These are phyloP conservation scores for Populus hybrid DNA, from an alignment of 441 rosid genomes.

Conservation along the genomic window DNA sequence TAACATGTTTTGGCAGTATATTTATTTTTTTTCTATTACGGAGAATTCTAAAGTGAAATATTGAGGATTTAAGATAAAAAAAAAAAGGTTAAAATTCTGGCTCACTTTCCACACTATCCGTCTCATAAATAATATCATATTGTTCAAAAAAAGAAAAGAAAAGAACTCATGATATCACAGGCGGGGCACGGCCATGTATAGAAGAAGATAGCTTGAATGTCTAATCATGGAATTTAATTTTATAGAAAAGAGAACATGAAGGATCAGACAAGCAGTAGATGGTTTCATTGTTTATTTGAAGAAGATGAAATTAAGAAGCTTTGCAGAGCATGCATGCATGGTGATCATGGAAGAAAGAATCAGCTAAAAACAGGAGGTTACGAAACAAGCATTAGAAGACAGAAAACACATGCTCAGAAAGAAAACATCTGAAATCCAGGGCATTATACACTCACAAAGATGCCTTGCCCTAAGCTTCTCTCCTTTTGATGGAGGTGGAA, in stretches of 20 bases:
- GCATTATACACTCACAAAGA: neutral
- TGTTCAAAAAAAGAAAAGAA: too few species aligned
- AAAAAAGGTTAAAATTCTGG: too few species aligned
- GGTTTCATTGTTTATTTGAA: neutral
- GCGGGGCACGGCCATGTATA: neutral
- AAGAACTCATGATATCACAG: neutral
- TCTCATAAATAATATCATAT: too few species aligned
- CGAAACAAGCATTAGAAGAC: neutral
- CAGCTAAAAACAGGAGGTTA: neutral
- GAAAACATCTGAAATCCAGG: conserved; percentile 2
- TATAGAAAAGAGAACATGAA: neutral
- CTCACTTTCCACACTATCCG: too few species aligned
- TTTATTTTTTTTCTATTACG: too few species aligned
- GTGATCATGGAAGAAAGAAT: too few species aligned
- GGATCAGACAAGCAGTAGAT: neutral
- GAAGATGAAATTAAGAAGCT: neutral
- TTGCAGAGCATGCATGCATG: too few species aligned
- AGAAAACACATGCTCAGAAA: conserved; percentile 6
- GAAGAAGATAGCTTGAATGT: neutral
- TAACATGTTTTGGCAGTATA: too few species aligned
- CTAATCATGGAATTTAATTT: neutral
- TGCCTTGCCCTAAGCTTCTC: too few species aligned
- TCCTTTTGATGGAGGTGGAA: neutral
- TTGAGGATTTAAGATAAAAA: too few species aligned
- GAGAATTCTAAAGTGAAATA: too few species aligned